Conservation (phyloP, 1,284 basidiomycete species). For the Microbotryomycetes sp. region DNA sequence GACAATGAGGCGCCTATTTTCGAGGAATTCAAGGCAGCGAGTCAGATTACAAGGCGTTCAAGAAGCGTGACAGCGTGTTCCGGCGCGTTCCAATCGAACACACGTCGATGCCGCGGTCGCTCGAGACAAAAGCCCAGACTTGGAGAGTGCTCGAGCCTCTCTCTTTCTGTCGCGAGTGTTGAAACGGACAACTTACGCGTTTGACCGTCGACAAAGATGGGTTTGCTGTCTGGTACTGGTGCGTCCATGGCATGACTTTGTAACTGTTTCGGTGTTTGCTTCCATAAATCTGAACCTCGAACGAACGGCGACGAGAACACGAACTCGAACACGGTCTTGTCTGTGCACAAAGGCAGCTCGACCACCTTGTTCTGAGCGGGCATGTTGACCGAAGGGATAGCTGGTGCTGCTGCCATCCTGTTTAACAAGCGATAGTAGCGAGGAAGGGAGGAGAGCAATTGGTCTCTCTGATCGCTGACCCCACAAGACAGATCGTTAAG, state of each 20-base stretch:
- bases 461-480: too few relatives aligned
- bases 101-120: neutral
- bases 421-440: too few relatives aligned
- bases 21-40: neutral
- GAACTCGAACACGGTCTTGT: constrained; percentile 25
- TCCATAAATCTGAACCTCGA: constrained; percentile 15
- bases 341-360: neutral
- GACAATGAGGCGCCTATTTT: constrained; percentile 18
- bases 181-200: constrained; percentile 15
- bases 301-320: constrained; percentile 31
- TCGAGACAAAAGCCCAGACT: neutral
- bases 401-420: too few relatives aligned
- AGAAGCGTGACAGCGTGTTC: neutral
- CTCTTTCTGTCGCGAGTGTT: too few relatives aligned
- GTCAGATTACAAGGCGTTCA: neutral
- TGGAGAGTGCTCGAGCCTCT: neutral
- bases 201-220: constrained; percentile 25
- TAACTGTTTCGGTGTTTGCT: constrained; percentile 16
- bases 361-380: neutral
- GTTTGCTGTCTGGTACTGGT: constrained; percentile 21
- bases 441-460: too few relatives aligned
- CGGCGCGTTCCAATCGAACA: neutral
- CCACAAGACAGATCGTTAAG: too few relatives aligned
- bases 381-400: neutral
- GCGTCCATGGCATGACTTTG: constrained; percentile 9